phyloP scores from a whole-genome alignment of 441 rosid genomes.

The Erodium moschatum region DNA sequence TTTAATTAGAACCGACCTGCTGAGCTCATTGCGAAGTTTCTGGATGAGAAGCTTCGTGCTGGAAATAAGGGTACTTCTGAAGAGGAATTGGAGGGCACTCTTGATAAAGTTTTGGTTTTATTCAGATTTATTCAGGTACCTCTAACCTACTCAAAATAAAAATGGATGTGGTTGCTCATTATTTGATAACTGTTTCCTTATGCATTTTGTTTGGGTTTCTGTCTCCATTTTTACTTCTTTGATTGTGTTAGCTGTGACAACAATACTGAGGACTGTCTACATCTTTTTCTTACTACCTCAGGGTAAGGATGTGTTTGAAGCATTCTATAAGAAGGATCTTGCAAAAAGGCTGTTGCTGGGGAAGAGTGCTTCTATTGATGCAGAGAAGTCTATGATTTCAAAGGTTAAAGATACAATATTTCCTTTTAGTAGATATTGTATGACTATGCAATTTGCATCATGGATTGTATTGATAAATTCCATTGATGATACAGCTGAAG shows the following conservation, averaged over 20 bases:
- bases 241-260: conserved; percentile 16
- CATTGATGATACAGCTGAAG: conserved; percentile 62
- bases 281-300: conserved; percentile 24
- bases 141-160: conserved; percentile 17
- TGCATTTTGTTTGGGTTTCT: not conserved
- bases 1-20: conserved; percentile 82
- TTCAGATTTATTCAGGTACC: conserved; percentile 96
- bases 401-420: conserved; percentile 42
- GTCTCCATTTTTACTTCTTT: conserved; percentile 8
- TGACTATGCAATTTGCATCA: not conserved
- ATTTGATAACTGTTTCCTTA: not conserved
- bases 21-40: conserved; percentile 91
- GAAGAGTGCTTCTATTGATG: conserved; percentile 95
- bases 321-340: conserved; percentile 96
- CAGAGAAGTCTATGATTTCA: conserved; percentile 98
- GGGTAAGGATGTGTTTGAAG: conserved; percentile 99
- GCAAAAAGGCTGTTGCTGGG: conserved; percentile 89
- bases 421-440: conserved; percentile 5
- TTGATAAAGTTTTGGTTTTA: conserved; percentile 88
- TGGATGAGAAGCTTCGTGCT: conserved; percentile 98
- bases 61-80: conserved; percentile 98
- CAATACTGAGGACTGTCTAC: conserved; percentile 13
- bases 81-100: conserved; percentile 96
- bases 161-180: not conserved
- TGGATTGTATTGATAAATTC: conserved; percentile 23